phyloP scores from a whole-genome alignment of 257 asterid genomes.

The Thymus mandschuricus region DNA sequence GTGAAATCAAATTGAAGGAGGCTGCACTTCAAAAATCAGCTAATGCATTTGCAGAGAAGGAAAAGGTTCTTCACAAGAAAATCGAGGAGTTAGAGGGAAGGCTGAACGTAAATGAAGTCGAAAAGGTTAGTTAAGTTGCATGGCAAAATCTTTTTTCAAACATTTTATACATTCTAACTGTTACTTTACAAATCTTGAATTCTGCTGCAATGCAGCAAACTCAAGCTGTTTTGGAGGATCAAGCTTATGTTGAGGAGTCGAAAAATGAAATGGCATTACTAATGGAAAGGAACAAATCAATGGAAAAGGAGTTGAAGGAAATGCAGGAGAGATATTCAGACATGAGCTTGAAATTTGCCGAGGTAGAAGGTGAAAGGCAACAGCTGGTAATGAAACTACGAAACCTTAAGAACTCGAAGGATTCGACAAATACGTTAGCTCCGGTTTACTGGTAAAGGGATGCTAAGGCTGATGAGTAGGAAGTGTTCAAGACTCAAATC shows the following conservation, averaged over 20 bases:
- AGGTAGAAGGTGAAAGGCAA: slow-evolving; percentile 95
- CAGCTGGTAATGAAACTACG: slow-evolving; percentile 84
- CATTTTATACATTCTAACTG: not conserved
- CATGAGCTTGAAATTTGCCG: slow-evolving; percentile 90
- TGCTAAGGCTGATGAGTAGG: too few relatives aligned
- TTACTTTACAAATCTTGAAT: not conserved
- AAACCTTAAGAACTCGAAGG: slow-evolving; percentile 57
- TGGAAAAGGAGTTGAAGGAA: slow-evolving; percentile 79
- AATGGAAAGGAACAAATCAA: slow-evolving; percentile 54
- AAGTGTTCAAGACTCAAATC: slow-evolving; percentile 16
- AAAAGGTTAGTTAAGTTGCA: slow-evolving; percentile 46
- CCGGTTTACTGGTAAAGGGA: too few relatives aligned
- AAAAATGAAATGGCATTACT: slow-evolving; percentile 41
- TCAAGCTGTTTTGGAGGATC: slow-evolving; percentile 24
- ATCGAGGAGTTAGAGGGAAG: slow-evolving; percentile 65
- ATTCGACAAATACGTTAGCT: slow-evolving; percentile 2
- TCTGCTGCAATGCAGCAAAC: slow-evolving; percentile 39
- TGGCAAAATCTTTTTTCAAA: not conserved
- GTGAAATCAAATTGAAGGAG: slow-evolving; percentile 69
- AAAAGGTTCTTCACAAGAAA: slow-evolving; percentile 60
- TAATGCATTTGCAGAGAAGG: slow-evolving; percentile 61
- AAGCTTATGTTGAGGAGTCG: slow-evolving; percentile 30
- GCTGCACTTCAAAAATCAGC: slow-evolving; percentile 58
- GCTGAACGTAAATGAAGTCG: slow-evolving; percentile 33
- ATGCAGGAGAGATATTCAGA: slow-evolving; percentile 92